Evolutionary conservation across 352 stramenopile species (phyloP).

Genomic region (Achlya hypogyna): DNA sequence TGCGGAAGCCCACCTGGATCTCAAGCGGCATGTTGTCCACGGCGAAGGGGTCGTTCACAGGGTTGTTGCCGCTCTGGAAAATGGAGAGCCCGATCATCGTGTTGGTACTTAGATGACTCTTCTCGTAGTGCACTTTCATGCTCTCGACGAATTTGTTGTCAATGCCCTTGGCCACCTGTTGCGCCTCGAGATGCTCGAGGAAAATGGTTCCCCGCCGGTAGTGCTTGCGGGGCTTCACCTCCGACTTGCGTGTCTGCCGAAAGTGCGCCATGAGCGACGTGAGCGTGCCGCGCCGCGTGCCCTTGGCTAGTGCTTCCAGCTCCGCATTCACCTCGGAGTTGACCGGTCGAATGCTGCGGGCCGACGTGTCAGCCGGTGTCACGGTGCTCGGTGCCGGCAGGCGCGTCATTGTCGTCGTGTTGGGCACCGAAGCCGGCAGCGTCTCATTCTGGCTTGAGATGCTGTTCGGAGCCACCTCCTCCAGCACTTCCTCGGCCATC

Average conservation of each 20-base stretch:
- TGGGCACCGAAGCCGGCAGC: background rate
- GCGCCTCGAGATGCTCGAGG: conserved; percentile 59
- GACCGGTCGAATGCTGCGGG: background rate
- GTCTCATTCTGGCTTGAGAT: background rate
- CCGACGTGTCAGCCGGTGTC: background rate
- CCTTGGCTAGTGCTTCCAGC: background rate
- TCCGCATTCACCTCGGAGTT: background rate
- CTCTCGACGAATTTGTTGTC: conserved; percentile 78
- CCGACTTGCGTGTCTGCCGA: background rate
- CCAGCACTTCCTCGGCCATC: background rate
- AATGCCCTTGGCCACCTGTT: conserved; percentile 46
- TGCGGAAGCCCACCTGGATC: conserved; percentile 37
- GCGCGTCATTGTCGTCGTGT: too few relatives aligned
- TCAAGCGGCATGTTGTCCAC: conserved; percentile 51
- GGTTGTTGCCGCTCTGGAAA: conserved; percentile 63
- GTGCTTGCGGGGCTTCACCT: conserved; percentile 22
- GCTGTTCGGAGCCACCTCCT: background rate
- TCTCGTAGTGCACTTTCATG: conserved; percentile 59
- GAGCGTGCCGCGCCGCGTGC: background rate
- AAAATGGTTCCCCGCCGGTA: conserved; percentile 64
- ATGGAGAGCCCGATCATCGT: conserved; percentile 71
- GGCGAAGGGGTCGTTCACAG: conserved; percentile 59
- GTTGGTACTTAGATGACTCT: conserved; percentile 58
- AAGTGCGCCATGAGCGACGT: background rate
- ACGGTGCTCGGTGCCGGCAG: background rate